phyloP scores from a whole-genome alignment of 2,329 filamentous ascomycete species.

The Ustulina deusta region DNA sequence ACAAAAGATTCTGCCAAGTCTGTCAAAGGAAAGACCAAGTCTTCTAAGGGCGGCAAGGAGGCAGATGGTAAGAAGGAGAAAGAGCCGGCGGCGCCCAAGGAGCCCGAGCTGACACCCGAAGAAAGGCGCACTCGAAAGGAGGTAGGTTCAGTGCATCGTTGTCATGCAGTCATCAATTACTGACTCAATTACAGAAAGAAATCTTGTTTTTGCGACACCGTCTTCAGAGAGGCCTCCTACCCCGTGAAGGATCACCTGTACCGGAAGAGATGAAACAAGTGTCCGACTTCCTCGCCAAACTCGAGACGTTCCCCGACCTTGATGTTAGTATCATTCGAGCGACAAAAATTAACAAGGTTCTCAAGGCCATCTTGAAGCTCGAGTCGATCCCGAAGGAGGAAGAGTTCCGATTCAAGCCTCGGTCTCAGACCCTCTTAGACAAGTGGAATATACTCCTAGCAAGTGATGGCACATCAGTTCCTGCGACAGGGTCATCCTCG shows the following conservation, averaged over 20 bases:
- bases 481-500: conserved; percentile 43
- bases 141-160: conserved; percentile 54
- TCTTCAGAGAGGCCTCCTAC: conserved; percentile 92
- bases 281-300: conserved; percentile 80
- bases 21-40: conserved; percentile 68
- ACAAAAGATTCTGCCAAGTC: conserved; percentile 61
- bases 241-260: conserved; percentile 85
- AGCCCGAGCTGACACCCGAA: conserved; percentile 68
- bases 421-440: conserved; percentile 82
- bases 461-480: conserved; percentile 60
- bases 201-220: conserved; percentile 96
- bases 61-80: conserved; percentile 65
- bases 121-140: conserved; percentile 71
- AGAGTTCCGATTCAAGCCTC: conserved; percentile 87
- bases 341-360: conserved; percentile 99
- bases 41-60: conserved; percentile 58
- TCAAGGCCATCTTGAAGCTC: conserved; percentile 93
- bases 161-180: conserved; percentile 31
- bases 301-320: conserved; percentile 83
- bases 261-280: conserved; percentile 85
- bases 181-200: conserved; percentile 68
- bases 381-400: conserved; percentile 87
- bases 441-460: conserved; percentile 90
- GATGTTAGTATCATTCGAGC: conserved; percentile 88
- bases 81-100: conserved; percentile 61